Conservation (phyloP, 495 filamentous ascomycete genomes). For the Evansstolkia leycettana region DNA sequence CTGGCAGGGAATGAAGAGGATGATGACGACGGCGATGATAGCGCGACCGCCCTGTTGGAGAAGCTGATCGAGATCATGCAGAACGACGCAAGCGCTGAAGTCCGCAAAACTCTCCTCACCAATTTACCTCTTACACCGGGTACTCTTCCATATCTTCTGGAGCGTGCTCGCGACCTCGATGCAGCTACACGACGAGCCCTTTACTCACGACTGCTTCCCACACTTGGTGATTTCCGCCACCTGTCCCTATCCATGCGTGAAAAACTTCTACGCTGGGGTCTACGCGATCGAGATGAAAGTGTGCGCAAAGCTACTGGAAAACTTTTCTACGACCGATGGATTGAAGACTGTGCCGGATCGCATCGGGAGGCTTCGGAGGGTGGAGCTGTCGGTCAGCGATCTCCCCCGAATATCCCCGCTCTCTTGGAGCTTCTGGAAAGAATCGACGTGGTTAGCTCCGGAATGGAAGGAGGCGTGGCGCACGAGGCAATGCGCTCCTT, state of each 20-base stretch:
- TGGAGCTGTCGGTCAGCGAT: constrained; percentile 30
- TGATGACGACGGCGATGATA: constrained; percentile 56
- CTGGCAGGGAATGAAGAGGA: constrained; percentile 72
- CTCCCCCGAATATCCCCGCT: constrained; percentile 56
- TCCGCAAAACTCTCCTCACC: constrained; percentile 73
- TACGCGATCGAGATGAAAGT: constrained; percentile 89
- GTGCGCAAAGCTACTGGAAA: constrained; percentile 84
- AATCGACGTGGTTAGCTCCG: constrained; percentile 84
- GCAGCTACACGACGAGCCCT: constrained; percentile 68
- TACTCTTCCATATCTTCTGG: constrained; percentile 84
- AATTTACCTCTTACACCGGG: constrained; percentile 71
- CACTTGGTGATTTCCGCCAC: constrained; percentile 90
- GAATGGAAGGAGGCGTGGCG: constrained; percentile 78
- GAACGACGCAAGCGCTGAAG: constrained; percentile 89
- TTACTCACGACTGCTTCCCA: constrained; percentile 78
- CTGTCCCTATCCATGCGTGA: constrained; percentile 91
- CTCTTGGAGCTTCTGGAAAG: constrained; percentile 86
- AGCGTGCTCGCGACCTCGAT: constrained; percentile 84
- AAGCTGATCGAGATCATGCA: constrained; percentile 86
- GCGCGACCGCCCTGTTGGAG: constrained; percentile 51
- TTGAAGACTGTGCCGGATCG: constrained; percentile 75
- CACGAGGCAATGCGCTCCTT: constrained; percentile 89
- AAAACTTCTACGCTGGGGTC: constrained; percentile 88
- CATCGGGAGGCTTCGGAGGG: constrained; percentile 36
- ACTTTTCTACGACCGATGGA: constrained; percentile 88